Evolutionary conservation across 2,329 filamentous ascomycete genomes (phyloP).

Genomic region (Ascosphaera pollenicola): DNA sequence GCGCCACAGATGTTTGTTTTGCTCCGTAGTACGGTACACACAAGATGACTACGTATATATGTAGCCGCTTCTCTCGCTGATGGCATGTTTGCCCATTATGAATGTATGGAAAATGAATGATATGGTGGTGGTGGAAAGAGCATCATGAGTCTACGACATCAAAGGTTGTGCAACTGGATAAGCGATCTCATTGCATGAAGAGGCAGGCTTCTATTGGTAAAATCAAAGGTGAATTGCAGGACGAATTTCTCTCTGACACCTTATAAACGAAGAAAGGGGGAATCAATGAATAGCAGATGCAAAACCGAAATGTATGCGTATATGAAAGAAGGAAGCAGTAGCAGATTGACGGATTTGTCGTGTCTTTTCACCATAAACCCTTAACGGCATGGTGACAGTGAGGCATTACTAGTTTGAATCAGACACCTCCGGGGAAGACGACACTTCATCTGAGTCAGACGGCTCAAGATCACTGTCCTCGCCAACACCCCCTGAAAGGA

Average conservation of each 20-base stretch:
- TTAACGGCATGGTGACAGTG: neutral
- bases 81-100: too few species aligned
- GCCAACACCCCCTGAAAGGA: slow-evolving; percentile 48
- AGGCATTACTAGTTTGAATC: neutral
- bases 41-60: too few species aligned
- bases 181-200: too few species aligned
- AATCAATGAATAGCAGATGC: neutral
- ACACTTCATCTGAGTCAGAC: slow-evolving; percentile 12
- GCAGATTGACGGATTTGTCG: too few species aligned
- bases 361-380: too few species aligned
- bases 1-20: too few species aligned
- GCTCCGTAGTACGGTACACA: too few species aligned
- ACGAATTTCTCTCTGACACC: neutral
- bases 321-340: neutral
- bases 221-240: neutral
- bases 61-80: too few species aligned
- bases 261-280: neutral
- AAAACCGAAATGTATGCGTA: neutral
- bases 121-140: too few species aligned
- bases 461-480: slow-evolving; percentile 6
- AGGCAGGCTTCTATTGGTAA: neutral
- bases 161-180: too few species aligned
- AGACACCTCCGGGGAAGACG: slow-evolving; percentile 5
- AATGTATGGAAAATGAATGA: too few species aligned
- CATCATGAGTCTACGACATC: too few species aligned